phyloP scores from a whole-genome alignment of 306 rosid species.

The Castanea crenata region DNA sequence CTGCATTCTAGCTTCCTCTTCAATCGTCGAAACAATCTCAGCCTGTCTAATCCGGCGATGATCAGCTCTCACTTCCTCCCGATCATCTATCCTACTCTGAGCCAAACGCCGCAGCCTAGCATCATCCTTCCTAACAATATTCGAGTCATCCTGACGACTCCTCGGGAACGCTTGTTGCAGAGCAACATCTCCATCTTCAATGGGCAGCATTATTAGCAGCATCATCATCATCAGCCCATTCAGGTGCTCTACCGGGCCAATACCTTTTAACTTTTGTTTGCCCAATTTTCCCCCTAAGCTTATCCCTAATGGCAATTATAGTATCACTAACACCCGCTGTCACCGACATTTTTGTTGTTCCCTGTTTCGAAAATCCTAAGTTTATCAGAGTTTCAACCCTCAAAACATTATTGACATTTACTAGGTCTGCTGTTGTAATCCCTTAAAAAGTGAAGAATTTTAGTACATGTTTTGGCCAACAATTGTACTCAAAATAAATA shows the following conservation, averaged over 20 bases:
- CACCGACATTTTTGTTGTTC: constrained; percentile 65
- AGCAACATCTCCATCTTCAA: constrained; percentile 39
- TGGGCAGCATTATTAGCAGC: too few relatives aligned
- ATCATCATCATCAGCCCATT: constrained; percentile 76
- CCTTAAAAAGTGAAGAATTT: too few relatives aligned
- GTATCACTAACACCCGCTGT: constrained; percentile 98
- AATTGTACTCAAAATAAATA: too few relatives aligned
- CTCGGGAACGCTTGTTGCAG: constrained; percentile 73
- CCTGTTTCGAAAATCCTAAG: too few relatives aligned
- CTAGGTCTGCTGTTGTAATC: too few relatives aligned
- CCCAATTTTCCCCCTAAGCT: constrained; percentile 92
- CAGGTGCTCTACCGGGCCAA: constrained; percentile 98
- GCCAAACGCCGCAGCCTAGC: constrained; percentile 81
- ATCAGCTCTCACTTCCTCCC: constrained; percentile 88
- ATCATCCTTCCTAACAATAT: constrained; percentile 61
- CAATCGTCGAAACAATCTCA: constrained; percentile 82
- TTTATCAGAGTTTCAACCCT: too few relatives aligned
- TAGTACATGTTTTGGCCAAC: too few relatives aligned
- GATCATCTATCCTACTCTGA: constrained; percentile 74
- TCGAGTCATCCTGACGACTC: constrained; percentile 41
- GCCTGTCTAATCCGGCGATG: constrained; percentile 94
- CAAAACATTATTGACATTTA: too few relatives aligned
- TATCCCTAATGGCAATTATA: constrained; percentile 79
- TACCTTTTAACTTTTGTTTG: constrained; percentile 86
- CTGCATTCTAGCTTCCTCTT: constrained; percentile 88